Conservation (phyloP, 2,329 filamentous ascomycete genomes). For the Verticillium klebahnii region DNA sequence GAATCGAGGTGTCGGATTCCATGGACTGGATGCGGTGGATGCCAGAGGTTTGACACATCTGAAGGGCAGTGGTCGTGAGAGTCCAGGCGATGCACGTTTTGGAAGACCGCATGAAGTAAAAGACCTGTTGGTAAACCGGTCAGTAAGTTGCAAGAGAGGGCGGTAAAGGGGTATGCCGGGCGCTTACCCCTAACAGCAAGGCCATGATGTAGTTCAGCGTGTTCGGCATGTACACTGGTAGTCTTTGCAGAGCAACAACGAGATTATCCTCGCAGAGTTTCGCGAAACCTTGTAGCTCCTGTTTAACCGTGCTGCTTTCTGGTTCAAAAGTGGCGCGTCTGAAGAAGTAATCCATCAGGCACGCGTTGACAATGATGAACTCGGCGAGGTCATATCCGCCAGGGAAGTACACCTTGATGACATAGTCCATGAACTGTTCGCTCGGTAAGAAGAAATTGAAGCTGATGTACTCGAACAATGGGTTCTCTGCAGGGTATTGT, state of each 20-base stretch:
- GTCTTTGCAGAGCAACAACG: conserved; percentile 23
- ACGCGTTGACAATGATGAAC: conserved; percentile 27
- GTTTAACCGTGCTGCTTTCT: background rate
- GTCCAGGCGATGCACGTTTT: conserved; percentile 26
- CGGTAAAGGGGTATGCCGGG: background rate
- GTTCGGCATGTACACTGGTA: conserved; percentile 25
- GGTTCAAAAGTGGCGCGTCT: background rate
- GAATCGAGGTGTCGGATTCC: conserved; percentile 18
- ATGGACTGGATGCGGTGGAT: conserved; percentile 22
- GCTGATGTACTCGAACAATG: conserved; percentile 17
- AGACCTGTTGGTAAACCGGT: conserved; percentile 14
- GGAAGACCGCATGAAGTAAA: conserved; percentile 24
- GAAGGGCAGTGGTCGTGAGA: conserved; percentile 22
- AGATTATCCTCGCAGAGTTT: conserved; percentile 21
- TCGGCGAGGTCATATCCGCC: conserved; percentile 24
- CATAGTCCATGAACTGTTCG: conserved; percentile 24
- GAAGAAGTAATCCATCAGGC: conserved; percentile 13
- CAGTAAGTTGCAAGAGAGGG: background rate
- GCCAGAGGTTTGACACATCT: conserved; percentile 24
- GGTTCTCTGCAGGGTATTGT: background rate
- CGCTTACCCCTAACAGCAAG: conserved; percentile 15
- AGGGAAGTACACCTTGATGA: conserved; percentile 25
- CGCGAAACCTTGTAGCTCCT: background rate
- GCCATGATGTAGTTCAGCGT: conserved; percentile 19
- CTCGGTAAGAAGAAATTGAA: conserved; percentile 20